A percentile compares a stretch with the other conserved stretches of the same genome.
phyloP scores from a whole-genome alignment of 2,329 filamentous ascomycete species.

The Rugonectria rugulosa region DNA sequence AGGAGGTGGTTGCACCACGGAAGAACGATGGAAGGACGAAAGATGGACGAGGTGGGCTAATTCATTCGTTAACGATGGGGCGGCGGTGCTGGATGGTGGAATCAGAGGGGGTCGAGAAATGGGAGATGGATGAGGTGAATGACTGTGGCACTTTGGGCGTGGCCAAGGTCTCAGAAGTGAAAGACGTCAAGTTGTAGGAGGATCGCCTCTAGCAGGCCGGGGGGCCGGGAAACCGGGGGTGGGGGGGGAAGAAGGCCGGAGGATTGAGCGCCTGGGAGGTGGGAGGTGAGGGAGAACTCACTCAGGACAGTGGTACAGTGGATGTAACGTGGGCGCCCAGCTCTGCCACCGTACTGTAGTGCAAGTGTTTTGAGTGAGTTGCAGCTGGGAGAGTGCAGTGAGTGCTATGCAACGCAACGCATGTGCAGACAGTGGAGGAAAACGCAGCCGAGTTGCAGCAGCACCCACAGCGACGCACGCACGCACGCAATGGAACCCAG shows the following conservation, averaged over 20 bases:
- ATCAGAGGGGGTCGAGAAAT: slow-evolving; percentile 25
- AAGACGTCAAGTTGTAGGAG: slow-evolving; percentile 41
- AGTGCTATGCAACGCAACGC: slow-evolving; percentile 11
- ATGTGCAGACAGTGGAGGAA: neutral
- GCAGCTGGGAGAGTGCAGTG: slow-evolving; percentile 11
- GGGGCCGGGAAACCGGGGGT: slow-evolving; percentile 39
- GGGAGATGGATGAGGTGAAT: slow-evolving; percentile 24
- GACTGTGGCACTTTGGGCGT: slow-evolving; percentile 26
- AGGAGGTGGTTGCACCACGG: slow-evolving; percentile 38
- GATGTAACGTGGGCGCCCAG: slow-evolving; percentile 25
- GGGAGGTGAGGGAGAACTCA: slow-evolving; percentile 32
- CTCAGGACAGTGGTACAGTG: slow-evolving; percentile 33
- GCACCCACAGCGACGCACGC: neutral
- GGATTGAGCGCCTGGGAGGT: slow-evolving; percentile 26
- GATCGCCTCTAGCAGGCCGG: slow-evolving; percentile 35
- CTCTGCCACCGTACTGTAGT: neutral
- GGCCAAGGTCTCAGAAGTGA: slow-evolving; percentile 38
- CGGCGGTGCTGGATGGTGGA: slow-evolving; percentile 12
- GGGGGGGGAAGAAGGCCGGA: slow-evolving; percentile 31
- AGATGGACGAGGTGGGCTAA: slow-evolving; percentile 22
- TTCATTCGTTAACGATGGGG: slow-evolving; percentile 27
- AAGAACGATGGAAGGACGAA: slow-evolving; percentile 23
- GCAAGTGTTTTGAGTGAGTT: neutral
- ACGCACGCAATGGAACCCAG: slow-evolving; percentile 5
- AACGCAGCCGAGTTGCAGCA: slow-evolving; percentile 8